Evolutionary conservation across 768 basidiomycete genomes (phyloP), one percentile per base, ranked within the genome.

Genomic region (Mycena filopes): DNA sequence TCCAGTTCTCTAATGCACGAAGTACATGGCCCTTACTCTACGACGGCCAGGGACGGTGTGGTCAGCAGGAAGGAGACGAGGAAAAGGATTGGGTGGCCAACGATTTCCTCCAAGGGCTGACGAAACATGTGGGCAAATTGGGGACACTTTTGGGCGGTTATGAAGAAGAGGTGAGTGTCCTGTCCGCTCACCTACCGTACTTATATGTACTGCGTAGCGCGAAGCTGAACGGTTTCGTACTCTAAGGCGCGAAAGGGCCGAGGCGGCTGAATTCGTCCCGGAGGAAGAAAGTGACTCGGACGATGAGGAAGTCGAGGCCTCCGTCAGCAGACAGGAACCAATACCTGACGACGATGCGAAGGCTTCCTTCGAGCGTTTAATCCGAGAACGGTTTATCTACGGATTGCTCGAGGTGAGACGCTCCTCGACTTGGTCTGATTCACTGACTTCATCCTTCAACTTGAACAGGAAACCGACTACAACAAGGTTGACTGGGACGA

Each of bases 401-500:
- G 93, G 93, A 7, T 74, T 89, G 61, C 79, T 94, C 13, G 89
- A 92, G 75, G 93, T 88, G 77, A 76, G 87, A 77, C 31, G 43
- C 56, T 50, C 9, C n/a, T 54, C 29, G 21, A 9, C 60, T 20
- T 45, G 23, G 20, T n/a, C 29, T 46, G n/a, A 49, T 60, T 51
- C 43, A 48, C 53, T 58, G 23, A 55, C 41, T 31, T 31, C 33
- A 45, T 47, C 55, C 33, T 59, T 25, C 53, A 29, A 25, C 33
- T 59, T 25, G 46, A 29, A 25, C 72, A 94, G 92, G 81, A 83
- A 6, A 83, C 89, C 33, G 85, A 92, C 68, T 94, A 94, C 61
- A 90, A 90, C 63, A 73, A 74, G 54, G 83, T 91, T 11, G 92
- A 94, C 72, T 94, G 92, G 91, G 86, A 87, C 70, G 92, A 94